Percentiles rank a stretch among this genome's conserved stretches.
These are phyloP conservation scores for Arthrocladium fulminans DNA, from an alignment of 2,329 filamentous ascomycete genomes.

Conservation along the genomic window DNA sequence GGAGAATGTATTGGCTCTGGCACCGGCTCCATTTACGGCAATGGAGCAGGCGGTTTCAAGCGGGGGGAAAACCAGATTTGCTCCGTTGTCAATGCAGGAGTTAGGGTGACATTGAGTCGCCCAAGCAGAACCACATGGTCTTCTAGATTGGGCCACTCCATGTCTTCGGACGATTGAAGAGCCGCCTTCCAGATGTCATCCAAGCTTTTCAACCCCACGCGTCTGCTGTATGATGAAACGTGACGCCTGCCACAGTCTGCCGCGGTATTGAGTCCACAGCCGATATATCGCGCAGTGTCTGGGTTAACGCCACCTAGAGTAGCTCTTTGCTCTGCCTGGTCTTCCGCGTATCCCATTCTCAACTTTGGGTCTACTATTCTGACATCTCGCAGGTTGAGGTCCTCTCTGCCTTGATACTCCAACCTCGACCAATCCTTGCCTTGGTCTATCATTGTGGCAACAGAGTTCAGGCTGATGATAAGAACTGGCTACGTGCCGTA, in stretches of 20 bases:
- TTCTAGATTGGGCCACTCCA: background rate
- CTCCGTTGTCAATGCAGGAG: too few species aligned
- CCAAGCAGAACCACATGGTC: background rate
- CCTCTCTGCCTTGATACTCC: background rate
- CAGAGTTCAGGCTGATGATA: conserved; percentile 7
- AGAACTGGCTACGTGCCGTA: conserved; percentile 3
- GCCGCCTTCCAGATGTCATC: background rate
- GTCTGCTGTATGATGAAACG: background rate
- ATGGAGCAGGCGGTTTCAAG: too few species aligned
- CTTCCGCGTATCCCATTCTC: background rate
- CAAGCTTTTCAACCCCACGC: background rate
- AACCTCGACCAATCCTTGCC: background rate
- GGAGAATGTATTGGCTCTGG: too few species aligned
- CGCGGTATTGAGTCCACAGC: background rate
- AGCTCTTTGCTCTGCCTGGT: background rate
- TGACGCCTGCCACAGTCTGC: background rate
- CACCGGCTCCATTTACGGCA: too few species aligned
- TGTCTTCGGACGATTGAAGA: background rate
- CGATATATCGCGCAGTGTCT: background rate
- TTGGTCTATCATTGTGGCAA: background rate
- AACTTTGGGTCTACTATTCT: background rate
- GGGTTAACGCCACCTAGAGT: background rate
- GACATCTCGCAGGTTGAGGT: background rate
- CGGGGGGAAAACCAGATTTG: too few species aligned
- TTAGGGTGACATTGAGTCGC: background rate